phyloP scores from a whole-genome alignment of 805 yeast species.

The Candida tallmaniae region DNA sequence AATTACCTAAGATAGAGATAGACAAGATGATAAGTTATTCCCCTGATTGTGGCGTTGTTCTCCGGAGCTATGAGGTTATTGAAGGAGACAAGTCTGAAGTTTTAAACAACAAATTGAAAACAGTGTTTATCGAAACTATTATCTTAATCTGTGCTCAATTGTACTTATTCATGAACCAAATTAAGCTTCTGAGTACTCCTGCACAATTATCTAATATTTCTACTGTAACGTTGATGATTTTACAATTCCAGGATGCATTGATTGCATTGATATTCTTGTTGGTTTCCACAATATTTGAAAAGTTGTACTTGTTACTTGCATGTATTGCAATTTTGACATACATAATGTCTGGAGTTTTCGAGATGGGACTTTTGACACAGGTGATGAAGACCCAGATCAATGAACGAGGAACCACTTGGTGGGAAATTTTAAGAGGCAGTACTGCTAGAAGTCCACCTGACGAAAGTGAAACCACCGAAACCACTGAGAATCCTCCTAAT shows the following conservation, averaged over 20 bases:
- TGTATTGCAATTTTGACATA: slow-evolving; percentile 68
- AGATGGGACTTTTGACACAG: slow-evolving; percentile 64
- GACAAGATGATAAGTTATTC: slow-evolving; percentile 65
- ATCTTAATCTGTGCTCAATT: slow-evolving; percentile 48
- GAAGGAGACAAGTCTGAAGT: slow-evolving; percentile 61
- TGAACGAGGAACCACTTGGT: slow-evolving; percentile 61
- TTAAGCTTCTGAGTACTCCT: slow-evolving; percentile 70
- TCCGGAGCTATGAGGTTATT: slow-evolving; percentile 23
- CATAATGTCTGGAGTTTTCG: slow-evolving; percentile 68
- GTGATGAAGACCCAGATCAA: slow-evolving; percentile 69
- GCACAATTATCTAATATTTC: slow-evolving; percentile 74
- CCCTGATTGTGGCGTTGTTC: slow-evolving; percentile 78
- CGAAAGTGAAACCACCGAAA: slow-evolving; percentile 1
- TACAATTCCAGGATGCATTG: slow-evolving; percentile 70
- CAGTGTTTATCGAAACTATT: slow-evolving; percentile 41
- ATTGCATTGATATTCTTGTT: slow-evolving; percentile 59
- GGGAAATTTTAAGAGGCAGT: slow-evolving; percentile 63
- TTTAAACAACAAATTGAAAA: slow-evolving; percentile 29
- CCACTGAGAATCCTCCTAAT: slow-evolving; percentile 6
- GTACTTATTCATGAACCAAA: slow-evolving; percentile 58
- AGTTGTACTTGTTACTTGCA: slow-evolving; percentile 61
- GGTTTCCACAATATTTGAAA: slow-evolving; percentile 49
- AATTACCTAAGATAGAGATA: slow-evolving; percentile 53
- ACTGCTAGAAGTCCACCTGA: neutral
- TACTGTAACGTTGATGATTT: slow-evolving; percentile 46